Evolutionary conservation across 768 basidiomycete species (phyloP), one percentile per base, ranked within the genome.

Genomic region (Trametes cingulata): DNA sequence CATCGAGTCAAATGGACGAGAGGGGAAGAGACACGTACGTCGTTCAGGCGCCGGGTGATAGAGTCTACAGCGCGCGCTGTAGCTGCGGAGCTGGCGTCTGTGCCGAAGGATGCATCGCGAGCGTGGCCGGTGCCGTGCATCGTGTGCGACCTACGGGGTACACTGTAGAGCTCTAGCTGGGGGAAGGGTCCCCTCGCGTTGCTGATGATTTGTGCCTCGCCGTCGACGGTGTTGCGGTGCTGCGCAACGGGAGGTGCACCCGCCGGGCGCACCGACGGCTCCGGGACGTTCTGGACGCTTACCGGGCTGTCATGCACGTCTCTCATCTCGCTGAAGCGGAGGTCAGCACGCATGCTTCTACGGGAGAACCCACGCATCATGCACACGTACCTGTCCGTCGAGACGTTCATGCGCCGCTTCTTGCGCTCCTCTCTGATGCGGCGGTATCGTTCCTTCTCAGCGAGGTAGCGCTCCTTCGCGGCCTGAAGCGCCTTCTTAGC

Each of bases 391-490:
- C 58, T 66, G 43, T 68, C 65, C 19, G 61, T 59, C n/a, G 62
- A 62, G 14, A 57, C 35, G 43, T 68, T 68, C 60, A 42, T 57
- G 61, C 43, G 56, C 36, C 65, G 62, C 59, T 60, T 62, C 58
- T 67, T 68, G 51, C 69, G 80, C 24, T 75, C 74, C 48, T 85
- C 82, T 52, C 83, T 80, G 52, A 85, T 83, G 64, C 74, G 74
- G 27, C 88, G 81, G 65, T 90, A 90, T 22, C 76, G 77, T 65
- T 89, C 88, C 67, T 92, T 92, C 72, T 85, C 82, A 1, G 77
- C 78, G 72, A 83, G 88, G 71, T 92, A 92, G 22, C 74, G 73
- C 25, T 76, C 77, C 65, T 90, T 92, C 0, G 90, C 88, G 19
- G 75, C 81, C 66, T 90, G 85, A 3, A 91, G 80, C 29, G 66